A percentile compares a stretch with the other conserved stretches of the same genome.
phyloP scores from a whole-genome alignment of 2,329 filamentous ascomycete species.

The Thermomyces lanuginosus region DNA sequence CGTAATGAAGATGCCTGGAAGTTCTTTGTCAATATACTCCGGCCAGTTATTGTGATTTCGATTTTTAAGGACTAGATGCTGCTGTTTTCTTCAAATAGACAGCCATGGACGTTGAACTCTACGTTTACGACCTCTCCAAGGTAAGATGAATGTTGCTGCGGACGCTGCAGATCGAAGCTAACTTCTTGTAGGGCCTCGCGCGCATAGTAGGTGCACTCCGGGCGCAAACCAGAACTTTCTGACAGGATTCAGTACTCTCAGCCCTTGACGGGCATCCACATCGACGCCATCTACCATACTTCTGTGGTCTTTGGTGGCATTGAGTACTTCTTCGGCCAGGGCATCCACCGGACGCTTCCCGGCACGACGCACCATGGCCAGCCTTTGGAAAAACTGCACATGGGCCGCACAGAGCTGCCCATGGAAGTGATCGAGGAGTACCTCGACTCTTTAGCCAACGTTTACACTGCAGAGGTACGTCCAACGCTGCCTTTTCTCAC shows the following conservation, averaged over 20 bases:
- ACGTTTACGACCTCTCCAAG: conserved; percentile 62
- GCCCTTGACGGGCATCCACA: conserved; percentile 48
- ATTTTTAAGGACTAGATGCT: neutral
- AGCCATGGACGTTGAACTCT: conserved; percentile 57
- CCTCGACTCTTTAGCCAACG: conserved; percentile 61
- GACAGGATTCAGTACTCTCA: conserved; percentile 33
- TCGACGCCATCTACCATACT: conserved; percentile 92
- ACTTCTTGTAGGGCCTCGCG: conserved; percentile 35
- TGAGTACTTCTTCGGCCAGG: conserved; percentile 83
- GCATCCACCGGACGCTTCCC: conserved; percentile 64
- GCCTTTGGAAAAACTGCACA: conserved; percentile 57
- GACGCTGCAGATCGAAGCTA: conserved; percentile 7
- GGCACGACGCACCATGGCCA: conserved; percentile 74
- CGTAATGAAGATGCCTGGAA: too few relatives aligned
- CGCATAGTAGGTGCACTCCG: conserved; percentile 25
- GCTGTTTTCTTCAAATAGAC: neutral
- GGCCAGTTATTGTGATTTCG: neutral
- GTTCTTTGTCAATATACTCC: too few relatives aligned
- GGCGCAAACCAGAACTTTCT: conserved; percentile 4
- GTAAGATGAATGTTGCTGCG: conserved; percentile 12
- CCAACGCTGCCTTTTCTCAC: neutral
- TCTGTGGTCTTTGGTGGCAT: conserved; percentile 68
- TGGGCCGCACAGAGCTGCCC: conserved; percentile 65
- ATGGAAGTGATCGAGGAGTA: conserved; percentile 75
- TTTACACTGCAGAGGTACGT: conserved; percentile 62